These are phyloP conservation scores for Thymus mandschuricus DNA, from an alignment of 257 asterid genomes.

Conservation along the genomic window DNA sequence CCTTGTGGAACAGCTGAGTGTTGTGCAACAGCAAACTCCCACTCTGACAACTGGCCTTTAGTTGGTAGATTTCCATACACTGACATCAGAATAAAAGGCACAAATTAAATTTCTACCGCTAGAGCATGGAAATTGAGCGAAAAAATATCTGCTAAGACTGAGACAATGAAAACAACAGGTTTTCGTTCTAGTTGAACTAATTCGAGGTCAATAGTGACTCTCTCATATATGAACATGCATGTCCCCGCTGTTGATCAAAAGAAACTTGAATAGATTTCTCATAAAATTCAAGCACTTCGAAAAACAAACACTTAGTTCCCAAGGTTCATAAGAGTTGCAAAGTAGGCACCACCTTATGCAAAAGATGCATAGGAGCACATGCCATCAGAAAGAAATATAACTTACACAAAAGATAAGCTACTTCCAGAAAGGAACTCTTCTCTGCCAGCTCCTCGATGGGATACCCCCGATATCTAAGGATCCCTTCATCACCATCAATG, in stretches of 20 bases:
- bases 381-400: conserved; percentile 20
- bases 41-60: conserved; percentile 79
- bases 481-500: conserved; percentile 97
- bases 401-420: conserved; percentile 95
- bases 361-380: background rate
- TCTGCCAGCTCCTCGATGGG: conserved; percentile 97
- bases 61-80: conserved; percentile 97
- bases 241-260: conserved; percentile 12
- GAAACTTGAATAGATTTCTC: background rate
- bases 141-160: background rate
- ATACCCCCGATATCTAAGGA: conserved; percentile 93
- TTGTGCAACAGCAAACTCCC: conserved; percentile 95
- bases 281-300: conserved; percentile 10
- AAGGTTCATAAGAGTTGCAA: background rate
- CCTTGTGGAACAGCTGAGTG: conserved; percentile 69
- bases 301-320: background rate
- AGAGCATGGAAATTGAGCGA: background rate
- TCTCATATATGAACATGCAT: background rate
- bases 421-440: conserved; percentile 90
- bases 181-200: background rate
- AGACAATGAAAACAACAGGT: background rate
- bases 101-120: conserved; percentile 2
- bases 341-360: background rate
- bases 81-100: conserved; percentile 37
- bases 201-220: background rate